Evolutionary conservation across 2,329 filamentous ascomycete genomes (phyloP).

Genomic region (Venturia nashicola): DNA sequence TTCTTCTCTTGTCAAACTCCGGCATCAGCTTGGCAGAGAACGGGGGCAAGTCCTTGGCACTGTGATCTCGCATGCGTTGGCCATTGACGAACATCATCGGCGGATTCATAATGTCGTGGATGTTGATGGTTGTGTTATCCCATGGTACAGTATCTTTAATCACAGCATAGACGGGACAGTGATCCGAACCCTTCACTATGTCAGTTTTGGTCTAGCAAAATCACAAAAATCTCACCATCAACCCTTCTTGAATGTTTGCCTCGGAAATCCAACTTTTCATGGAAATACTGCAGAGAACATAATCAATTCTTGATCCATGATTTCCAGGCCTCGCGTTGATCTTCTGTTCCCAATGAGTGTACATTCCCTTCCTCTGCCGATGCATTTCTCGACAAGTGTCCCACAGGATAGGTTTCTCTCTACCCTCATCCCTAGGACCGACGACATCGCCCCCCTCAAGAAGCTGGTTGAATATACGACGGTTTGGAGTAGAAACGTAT

Average conservation of each 20-base stretch:
- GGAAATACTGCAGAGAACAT: slow-evolving; percentile 68
- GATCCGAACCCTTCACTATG: slow-evolving; percentile 66
- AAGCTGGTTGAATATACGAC: slow-evolving; percentile 77
- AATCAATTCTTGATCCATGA: slow-evolving; percentile 86
- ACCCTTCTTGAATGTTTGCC: slow-evolving; percentile 81
- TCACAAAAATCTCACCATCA: slow-evolving; percentile 43
- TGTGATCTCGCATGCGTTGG: slow-evolving; percentile 53
- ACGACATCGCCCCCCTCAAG: slow-evolving; percentile 58
- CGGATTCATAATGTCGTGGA: slow-evolving; percentile 69
- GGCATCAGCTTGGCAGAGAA: slow-evolving; percentile 74
- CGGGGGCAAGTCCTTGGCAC: slow-evolving; percentile 52
- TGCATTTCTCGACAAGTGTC: slow-evolving; percentile 78
- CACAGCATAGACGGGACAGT: slow-evolving; percentile 81
- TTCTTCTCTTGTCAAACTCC: slow-evolving; percentile 75
- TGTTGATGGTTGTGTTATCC: slow-evolving; percentile 36
- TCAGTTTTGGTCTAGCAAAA: background rate
- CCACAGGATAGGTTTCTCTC: slow-evolving; percentile 62
- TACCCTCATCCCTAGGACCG: slow-evolving; percentile 53
- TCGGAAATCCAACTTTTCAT: slow-evolving; percentile 71
- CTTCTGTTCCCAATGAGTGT: slow-evolving; percentile 92
- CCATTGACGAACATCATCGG: slow-evolving; percentile 58
- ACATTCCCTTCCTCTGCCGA: slow-evolving; percentile 74
- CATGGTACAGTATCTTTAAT: slow-evolving; percentile 51
- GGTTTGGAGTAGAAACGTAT: slow-evolving; percentile 59
- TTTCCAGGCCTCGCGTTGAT: slow-evolving; percentile 94